Conservation (phyloP, 2,329 filamentous ascomycete species). For the Calonectria fujianensis region DNA sequence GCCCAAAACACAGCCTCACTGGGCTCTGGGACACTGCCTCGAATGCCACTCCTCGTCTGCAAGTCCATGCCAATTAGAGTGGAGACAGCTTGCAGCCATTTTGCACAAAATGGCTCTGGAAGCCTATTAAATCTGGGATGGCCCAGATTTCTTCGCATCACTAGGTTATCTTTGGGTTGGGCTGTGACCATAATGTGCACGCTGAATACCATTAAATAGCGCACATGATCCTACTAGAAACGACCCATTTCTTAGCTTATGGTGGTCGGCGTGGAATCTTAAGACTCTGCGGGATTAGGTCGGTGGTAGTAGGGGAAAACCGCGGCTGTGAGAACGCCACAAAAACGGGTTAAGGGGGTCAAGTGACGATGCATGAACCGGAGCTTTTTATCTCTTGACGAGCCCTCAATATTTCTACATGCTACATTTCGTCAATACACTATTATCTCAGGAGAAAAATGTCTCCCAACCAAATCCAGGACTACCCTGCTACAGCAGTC, state of each 20-base stretch:
- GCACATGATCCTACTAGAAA: not conserved
- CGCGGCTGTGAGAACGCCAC: slow-evolving; percentile 14
- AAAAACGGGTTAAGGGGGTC: not conserved
- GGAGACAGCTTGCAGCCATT: too few relatives aligned
- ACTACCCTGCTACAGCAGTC: slow-evolving; percentile 25
- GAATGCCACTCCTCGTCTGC: not conserved
- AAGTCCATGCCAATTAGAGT: not conserved
- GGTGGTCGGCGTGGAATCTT: not conserved
- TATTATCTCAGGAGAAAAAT: not conserved
- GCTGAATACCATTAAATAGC: not conserved
- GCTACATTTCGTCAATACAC: not conserved
- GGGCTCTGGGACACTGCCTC: not conserved
- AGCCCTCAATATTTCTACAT: not conserved
- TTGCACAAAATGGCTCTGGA: not conserved
- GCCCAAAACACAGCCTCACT: not conserved
- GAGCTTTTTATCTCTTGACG: not conserved
- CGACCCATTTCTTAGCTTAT: not conserved
- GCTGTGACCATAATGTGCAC: not conserved
- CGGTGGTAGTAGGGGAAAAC: slow-evolving; percentile 10
- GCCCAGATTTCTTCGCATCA: not conserved
- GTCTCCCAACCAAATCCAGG: not conserved
- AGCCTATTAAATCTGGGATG: not conserved
- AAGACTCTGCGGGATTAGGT: not conserved
- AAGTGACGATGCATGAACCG: not conserved
- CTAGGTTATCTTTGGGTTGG: not conserved